A percentile compares a stretch with the other conserved stretches of the same genome.
Evolutionary conservation across 1,284 basidiomycete species (phyloP).

Genomic region (Earliella scabrosa): DNA sequence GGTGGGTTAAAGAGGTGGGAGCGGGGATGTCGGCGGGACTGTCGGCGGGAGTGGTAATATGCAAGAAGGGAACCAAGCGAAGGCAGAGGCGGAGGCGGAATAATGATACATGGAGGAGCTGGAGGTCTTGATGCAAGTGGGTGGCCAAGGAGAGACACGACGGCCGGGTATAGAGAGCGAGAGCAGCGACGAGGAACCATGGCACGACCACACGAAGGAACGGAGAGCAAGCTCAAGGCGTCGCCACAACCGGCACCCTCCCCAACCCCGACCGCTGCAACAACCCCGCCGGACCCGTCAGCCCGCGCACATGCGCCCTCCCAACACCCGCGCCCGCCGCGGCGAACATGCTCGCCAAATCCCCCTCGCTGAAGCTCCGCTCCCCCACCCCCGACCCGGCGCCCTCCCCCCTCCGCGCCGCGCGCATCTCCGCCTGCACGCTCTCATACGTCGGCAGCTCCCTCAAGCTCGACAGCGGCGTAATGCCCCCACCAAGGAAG

Average conservation of each 20-base stretch:
- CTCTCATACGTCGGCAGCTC: slow-evolving; percentile 87
- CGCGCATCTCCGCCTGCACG: slow-evolving; percentile 26
- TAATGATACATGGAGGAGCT: no score
- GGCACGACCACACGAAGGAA: no score
- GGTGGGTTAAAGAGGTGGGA: no score
- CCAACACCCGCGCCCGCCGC: slow-evolving; percentile 4
- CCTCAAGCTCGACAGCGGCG: slow-evolving; percentile 74
- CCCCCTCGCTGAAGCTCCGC: slow-evolving; percentile 34
- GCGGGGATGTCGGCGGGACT: no score
- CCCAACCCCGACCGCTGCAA: slow-evolving; percentile 5
- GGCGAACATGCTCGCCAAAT: slow-evolving; percentile 31
- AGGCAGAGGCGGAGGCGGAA: no score
- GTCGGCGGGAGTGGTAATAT: no score
- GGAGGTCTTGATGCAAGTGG: no score
- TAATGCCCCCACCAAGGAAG: slow-evolving; percentile 84
- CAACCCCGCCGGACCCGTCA: slow-evolving; percentile 1
- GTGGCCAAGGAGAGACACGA: neutral
- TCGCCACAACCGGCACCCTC: neutral
- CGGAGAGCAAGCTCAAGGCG: neutral
- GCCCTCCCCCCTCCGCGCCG: slow-evolving; percentile 20
- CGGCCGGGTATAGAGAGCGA: neutral
- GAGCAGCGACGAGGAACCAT: neutral
- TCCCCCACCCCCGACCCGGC: slow-evolving; percentile 20
- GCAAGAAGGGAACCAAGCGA: no score
- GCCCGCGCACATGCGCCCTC: neutral